Conservation (phyloP, 1,284 basidiomycete genomes). For the Lentinula novae-zelandiae region DNA sequence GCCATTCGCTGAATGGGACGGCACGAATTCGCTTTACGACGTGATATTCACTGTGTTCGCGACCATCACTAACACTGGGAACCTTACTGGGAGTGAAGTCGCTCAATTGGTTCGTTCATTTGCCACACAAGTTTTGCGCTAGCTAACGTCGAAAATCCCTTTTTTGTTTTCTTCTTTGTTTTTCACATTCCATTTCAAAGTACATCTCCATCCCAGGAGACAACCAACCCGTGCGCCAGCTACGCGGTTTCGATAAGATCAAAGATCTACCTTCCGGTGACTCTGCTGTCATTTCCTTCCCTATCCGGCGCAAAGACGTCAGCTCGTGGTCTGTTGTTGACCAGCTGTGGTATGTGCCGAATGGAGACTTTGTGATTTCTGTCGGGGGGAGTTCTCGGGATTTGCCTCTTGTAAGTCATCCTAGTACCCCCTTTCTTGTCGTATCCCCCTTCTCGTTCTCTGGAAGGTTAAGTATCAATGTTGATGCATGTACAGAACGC, state of each 20-base stretch:
- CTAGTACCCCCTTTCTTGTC: not conserved
- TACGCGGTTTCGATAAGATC: constrained; percentile 7
- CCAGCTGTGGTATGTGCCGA: not conserved
- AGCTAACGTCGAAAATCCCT: not conserved
- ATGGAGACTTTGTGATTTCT: not conserved
- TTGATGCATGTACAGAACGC: too few relatives aligned
- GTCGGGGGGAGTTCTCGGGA: not conserved
- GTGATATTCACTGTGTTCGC: constrained; percentile 7
- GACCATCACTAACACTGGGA: constrained; percentile 3
- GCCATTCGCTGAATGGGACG: not conserved
- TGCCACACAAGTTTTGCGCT: not conserved
- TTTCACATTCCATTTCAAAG: not conserved
- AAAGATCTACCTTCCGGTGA: constrained; percentile 1
- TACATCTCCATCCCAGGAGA: constrained; percentile 7
- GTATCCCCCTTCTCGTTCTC: too few relatives aligned
- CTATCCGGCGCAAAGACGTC: not conserved
- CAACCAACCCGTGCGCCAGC: not conserved
- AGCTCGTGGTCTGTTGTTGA: constrained; percentile 7
- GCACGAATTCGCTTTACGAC: constrained; percentile 9
- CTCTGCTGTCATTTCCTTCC: not conserved
- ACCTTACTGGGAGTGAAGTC: constrained; percentile 9
- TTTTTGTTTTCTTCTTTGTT: too few relatives aligned
- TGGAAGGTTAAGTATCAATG: too few relatives aligned
- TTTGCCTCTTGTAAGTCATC: constrained; percentile 5
- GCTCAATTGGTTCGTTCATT: constrained; percentile 6